Conservation (phyloP, 139 green algal species). For the Helicosporidium sp. region DNA sequence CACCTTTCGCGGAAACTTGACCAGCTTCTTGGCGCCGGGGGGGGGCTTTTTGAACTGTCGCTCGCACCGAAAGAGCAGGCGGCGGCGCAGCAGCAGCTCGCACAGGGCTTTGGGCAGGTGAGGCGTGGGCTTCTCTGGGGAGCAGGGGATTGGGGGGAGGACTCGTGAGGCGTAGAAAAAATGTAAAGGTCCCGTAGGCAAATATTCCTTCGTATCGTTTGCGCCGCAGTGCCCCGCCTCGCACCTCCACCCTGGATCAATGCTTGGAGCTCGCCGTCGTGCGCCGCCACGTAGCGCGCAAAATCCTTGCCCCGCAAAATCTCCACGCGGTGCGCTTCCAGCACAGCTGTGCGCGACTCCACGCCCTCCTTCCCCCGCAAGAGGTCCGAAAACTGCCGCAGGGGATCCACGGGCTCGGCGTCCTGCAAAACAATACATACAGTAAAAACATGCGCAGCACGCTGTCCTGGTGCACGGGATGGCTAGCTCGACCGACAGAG, state of each 20-base stretch:
- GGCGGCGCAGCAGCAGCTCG: slow-evolving; percentile 19
- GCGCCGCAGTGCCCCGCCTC: no score
- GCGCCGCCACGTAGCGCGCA: slow-evolving; percentile 9
- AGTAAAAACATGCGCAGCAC: no score
- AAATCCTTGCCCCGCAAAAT: slow-evolving; percentile 35
- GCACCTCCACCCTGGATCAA: no score
- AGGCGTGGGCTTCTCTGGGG: no score
- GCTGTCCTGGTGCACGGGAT: no score
- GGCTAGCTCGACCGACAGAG: no score
- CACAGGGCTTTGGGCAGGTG: slow-evolving; percentile 9
- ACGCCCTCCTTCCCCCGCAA: slow-evolving; percentile 25
- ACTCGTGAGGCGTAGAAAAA: slow-evolving; percentile 9
- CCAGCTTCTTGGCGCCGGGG: slow-evolving; percentile 36
- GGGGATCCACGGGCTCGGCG: no score
- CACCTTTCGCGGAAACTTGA: slow-evolving; percentile 48
- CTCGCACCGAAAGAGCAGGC: slow-evolving; percentile 23
- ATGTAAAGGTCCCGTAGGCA: no score
- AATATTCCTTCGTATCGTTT: no score
- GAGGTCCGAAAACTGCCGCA: slow-evolving; percentile 8
- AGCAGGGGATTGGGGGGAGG: no score
- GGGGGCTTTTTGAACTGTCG: slow-evolving; percentile 49
- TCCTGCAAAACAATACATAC: no score
- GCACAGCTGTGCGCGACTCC: slow-evolving; percentile 14
- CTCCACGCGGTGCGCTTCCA: slow-evolving; percentile 24
- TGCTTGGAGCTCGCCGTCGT: no score